Conservation (phyloP, 148 eudicot genomes). For the Chenopodium formosanum region DNA sequence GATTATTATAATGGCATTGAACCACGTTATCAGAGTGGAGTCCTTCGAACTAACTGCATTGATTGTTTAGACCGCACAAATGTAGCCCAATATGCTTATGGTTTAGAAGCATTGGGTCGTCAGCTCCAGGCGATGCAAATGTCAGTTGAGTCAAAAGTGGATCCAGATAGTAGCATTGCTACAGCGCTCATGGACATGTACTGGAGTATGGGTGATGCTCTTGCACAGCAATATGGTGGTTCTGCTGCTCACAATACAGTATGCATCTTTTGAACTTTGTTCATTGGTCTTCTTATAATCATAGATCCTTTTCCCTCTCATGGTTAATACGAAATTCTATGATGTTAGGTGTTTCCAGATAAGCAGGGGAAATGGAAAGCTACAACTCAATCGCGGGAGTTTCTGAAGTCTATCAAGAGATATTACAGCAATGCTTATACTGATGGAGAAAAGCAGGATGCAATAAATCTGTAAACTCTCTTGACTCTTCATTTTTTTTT, state of each 20-base stretch:
- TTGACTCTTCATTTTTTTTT: neutral
- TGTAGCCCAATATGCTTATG: constrained; percentile 98
- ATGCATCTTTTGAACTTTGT: constrained; percentile 22
- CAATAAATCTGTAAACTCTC: constrained; percentile 74
- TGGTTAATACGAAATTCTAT: neutral
- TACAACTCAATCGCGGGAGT: constrained; percentile 94
- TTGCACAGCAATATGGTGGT: constrained; percentile 99
- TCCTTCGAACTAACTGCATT: constrained; percentile 93
- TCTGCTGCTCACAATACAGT: constrained; percentile 98
- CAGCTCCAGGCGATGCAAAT: constrained; percentile 92
- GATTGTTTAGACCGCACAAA: constrained; percentile 97
- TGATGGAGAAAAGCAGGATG: constrained; percentile 99
- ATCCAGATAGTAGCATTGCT: constrained; percentile 87
- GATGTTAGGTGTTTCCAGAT: constrained; percentile 77
- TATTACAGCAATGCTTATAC: constrained; percentile 99
- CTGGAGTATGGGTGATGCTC: constrained; percentile 98
- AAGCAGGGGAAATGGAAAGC: constrained; percentile 99
- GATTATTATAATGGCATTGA: constrained; percentile 38
- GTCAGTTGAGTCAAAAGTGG: constrained; percentile 78
- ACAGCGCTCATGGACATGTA: constrained; percentile 96
- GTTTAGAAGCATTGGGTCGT: constrained; percentile 89
- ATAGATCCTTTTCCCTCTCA: neutral
- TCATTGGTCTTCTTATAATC: neutral
- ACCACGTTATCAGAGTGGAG: constrained; percentile 82
- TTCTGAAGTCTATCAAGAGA: constrained; percentile 90